phyloP scores from a whole-genome alignment of 495 filamentous ascomycete genomes.

The Lindgomyces ingoldianus region DNA sequence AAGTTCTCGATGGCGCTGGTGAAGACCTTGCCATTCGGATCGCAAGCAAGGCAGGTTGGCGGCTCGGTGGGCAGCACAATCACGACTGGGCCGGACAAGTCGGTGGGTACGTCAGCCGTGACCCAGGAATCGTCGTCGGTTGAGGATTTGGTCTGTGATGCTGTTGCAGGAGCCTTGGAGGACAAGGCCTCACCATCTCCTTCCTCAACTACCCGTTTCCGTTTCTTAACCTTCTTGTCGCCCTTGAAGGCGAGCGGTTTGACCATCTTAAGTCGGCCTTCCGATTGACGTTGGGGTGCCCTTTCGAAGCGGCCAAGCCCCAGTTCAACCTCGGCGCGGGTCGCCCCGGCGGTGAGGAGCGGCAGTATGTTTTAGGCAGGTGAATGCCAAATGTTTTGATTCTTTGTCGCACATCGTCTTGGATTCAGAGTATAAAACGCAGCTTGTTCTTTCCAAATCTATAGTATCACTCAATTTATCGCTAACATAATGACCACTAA shows the following conservation, averaged over 20 bases:
- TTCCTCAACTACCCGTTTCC: constrained; percentile 62
- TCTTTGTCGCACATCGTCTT: not conserved
- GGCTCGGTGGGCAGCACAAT: constrained; percentile 71
- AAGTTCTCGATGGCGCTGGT: constrained; percentile 78
- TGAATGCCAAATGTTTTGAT: not conserved
- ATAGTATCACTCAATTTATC: too few species aligned
- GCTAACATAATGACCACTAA: constrained; percentile 8
- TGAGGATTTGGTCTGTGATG: constrained; percentile 28
- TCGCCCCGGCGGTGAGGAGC: constrained; percentile 23
- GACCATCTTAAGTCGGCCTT: constrained; percentile 49
- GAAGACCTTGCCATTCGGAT: constrained; percentile 82
- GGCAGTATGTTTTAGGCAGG: constrained; percentile 26
- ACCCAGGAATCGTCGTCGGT: constrained; percentile 85
- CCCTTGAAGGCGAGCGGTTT: constrained; percentile 93
- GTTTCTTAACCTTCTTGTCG: constrained; percentile 91
- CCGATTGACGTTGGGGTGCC: not conserved
- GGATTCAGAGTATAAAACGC: too few species aligned
- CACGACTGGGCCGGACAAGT: constrained; percentile 83
- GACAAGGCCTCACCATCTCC: constrained; percentile 41
- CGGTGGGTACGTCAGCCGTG: constrained; percentile 69
- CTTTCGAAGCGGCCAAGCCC: too few species aligned
- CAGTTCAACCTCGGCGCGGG: not conserved
- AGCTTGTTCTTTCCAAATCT: too few species aligned
- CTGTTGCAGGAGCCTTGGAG: constrained; percentile 49
- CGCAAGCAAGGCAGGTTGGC: constrained; percentile 75